These are phyloP conservation scores for Umbilicus rupestris DNA, from an alignment of 164 flowering plant genomes.

Conservation along the genomic window DNA sequence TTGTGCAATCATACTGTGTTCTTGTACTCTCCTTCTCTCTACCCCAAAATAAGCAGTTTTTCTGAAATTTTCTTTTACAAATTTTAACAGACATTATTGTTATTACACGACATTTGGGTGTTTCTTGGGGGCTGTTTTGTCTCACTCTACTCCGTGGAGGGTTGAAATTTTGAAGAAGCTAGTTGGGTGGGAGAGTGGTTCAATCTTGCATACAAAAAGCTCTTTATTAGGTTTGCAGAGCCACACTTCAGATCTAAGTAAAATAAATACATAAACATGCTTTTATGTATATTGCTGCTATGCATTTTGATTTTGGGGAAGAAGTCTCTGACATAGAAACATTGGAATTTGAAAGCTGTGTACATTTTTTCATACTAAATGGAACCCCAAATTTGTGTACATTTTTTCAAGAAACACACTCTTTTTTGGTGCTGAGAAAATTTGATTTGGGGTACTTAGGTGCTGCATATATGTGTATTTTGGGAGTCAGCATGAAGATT, in stretches of 20 bases:
- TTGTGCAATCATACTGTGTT: background rate
- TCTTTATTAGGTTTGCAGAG: conserved; percentile 2
- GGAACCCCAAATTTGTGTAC: background rate
- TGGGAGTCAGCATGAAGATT: background rate
- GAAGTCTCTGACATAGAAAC: conserved; percentile 19
- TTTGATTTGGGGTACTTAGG: background rate
- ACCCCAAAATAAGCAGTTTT: background rate
- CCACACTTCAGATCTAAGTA: background rate
- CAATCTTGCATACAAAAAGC: conserved; percentile 2
- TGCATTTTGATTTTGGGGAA: no score
- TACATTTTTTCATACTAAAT: background rate
- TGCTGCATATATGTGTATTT: no score
- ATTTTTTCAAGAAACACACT: background rate
- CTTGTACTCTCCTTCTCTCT: background rate
- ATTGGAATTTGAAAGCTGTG: conserved; percentile 44
- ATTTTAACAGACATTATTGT: background rate
- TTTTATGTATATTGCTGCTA: background rate
- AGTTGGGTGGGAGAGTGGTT: conserved; percentile 3
- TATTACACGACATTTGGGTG: conserved; percentile 3
- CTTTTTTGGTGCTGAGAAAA: background rate
- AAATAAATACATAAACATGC: background rate
- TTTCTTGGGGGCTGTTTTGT: conserved; percentile 3
- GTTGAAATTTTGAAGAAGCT: conserved; percentile 6
- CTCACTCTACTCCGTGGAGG: conserved; percentile 5
- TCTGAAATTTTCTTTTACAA: background rate